Evolutionary conservation across 441 rosid species (phyloP).

Genomic region (Adansonia gregorii): DNA sequence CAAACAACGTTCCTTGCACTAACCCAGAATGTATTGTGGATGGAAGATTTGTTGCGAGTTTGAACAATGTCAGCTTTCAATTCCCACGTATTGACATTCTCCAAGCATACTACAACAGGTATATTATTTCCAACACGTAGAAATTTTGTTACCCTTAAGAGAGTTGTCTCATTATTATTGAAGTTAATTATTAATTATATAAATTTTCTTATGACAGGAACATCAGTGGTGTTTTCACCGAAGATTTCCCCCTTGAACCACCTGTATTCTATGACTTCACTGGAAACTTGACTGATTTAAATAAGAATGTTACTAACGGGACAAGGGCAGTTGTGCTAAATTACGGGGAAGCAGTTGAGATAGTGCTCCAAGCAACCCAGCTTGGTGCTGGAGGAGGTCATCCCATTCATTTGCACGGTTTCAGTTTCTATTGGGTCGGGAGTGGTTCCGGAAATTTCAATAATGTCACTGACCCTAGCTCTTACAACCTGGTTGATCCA

Average conservation of each 20-base stretch:
- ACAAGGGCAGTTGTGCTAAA: slow-evolving; percentile 42
- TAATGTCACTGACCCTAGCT: slow-evolving; percentile 20
- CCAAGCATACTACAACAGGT: slow-evolving; percentile 37
- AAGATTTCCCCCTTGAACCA: slow-evolving; percentile 44
- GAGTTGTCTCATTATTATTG: no score
- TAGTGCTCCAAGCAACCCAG: slow-evolving; percentile 46
- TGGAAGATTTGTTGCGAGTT: slow-evolving; percentile 36
- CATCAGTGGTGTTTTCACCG: slow-evolving; percentile 36
- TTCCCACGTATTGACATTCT: slow-evolving; percentile 30
- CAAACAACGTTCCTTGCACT: slow-evolving; percentile 30
- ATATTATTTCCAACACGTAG: background rate
- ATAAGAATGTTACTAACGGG: slow-evolving; percentile 29
- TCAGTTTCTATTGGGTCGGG: slow-evolving; percentile 35
- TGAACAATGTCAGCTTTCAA: slow-evolving; percentile 35
- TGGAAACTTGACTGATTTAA: slow-evolving; percentile 23
- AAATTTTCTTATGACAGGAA: background rate
- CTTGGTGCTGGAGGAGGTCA: slow-evolving; percentile 44
- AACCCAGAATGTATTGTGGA: slow-evolving; percentile 23
- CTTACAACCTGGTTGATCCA: slow-evolving; percentile 44
- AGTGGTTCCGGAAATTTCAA: slow-evolving; percentile 32
- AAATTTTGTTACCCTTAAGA: no score
- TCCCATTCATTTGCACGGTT: slow-evolving; percentile 51
- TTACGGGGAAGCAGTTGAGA: slow-evolving; percentile 40
- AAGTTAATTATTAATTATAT: background rate
- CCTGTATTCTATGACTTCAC: slow-evolving; percentile 38